These are phyloP conservation scores for Thalassiosira delicatula DNA, from an alignment of 352 stramenopile genomes.

Conservation along the genomic window DNA sequence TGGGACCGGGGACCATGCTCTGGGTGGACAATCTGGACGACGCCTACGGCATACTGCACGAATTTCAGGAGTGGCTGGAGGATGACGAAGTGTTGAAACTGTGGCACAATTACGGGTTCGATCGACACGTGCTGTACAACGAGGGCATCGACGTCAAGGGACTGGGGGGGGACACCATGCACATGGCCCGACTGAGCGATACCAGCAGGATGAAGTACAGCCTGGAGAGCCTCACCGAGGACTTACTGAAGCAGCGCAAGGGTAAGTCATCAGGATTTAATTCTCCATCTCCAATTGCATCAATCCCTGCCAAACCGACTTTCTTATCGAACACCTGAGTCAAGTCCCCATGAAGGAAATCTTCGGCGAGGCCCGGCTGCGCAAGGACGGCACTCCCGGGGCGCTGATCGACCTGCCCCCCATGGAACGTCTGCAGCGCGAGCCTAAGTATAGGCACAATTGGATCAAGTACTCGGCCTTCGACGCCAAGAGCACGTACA, in stretches of 20 bases:
- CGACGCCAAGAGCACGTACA: slow-evolving; percentile 97
- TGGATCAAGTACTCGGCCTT: slow-evolving; percentile 97
- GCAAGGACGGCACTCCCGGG: slow-evolving; percentile 93
- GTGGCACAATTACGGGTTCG: slow-evolving; percentile 99
- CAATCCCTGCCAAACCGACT: too few relatives aligned
- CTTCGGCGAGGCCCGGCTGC: slow-evolving; percentile 91
- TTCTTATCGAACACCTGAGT: too few relatives aligned
- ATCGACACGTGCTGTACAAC: slow-evolving; percentile 98
- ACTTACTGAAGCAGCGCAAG: slow-evolving; percentile 87
- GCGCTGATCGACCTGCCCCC: slow-evolving; percentile 84
- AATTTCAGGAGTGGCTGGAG: slow-evolving; percentile 93
- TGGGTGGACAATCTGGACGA: slow-evolving; percentile 92
- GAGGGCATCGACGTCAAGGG: slow-evolving; percentile 90
- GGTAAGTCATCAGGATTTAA: too few relatives aligned
- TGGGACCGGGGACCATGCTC: slow-evolving; percentile 77
- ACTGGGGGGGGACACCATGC: slow-evolving; percentile 98
- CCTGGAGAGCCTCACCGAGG: slow-evolving; percentile 91
- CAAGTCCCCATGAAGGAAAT: slow-evolving; percentile 96
- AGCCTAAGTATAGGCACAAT: slow-evolving; percentile 86
- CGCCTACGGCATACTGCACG: slow-evolving; percentile 86
- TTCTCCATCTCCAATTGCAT: too few relatives aligned
- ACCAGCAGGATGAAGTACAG: slow-evolving; percentile 89
- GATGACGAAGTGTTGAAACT: slow-evolving; percentile 90
- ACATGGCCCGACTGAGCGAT: slow-evolving; percentile 95
- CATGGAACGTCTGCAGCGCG: slow-evolving; percentile 82